phyloP scores from a whole-genome alignment of 345 rosid species.

The Eucalyptus curtisii region DNA sequence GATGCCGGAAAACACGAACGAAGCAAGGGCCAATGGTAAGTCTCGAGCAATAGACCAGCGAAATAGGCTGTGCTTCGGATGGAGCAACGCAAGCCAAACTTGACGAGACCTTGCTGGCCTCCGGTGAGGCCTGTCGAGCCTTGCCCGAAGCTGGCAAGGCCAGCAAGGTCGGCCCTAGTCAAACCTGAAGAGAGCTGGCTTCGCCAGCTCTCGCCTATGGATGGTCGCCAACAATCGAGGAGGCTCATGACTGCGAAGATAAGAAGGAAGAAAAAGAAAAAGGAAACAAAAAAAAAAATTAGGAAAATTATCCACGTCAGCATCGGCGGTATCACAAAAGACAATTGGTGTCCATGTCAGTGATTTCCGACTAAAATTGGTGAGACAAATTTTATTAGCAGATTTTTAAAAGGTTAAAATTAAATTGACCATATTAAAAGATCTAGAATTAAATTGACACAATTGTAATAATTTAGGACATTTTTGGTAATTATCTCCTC shows the following conservation, averaged over 20 bases:
- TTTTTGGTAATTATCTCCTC: neutral
- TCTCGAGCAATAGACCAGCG: neutral
- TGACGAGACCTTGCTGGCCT: neutral
- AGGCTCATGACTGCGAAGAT: accelerated
- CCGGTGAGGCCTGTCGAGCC: neutral
- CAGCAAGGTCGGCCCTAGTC: neutral
- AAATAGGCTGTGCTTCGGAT: neutral
- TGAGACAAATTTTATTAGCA: neutral
- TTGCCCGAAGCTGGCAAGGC: neutral
- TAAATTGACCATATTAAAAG: neutral
- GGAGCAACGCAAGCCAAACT: neutral
- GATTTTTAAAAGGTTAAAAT: no score
- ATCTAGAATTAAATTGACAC: no score
- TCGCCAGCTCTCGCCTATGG: accelerated
- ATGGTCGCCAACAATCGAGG: neutral
- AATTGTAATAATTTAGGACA: neutral
- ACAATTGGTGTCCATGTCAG: accelerated
- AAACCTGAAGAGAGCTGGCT: neutral
- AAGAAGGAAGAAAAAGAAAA: no score
- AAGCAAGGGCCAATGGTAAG: neutral
- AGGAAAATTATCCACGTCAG: no score
- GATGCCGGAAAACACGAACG: neutral
- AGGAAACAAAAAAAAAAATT: accelerated
- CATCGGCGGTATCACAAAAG: no score
- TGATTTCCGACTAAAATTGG: no score